Conservation (phyloP, 768 basidiomycete species). For the Suillus hirtellus region DNA sequence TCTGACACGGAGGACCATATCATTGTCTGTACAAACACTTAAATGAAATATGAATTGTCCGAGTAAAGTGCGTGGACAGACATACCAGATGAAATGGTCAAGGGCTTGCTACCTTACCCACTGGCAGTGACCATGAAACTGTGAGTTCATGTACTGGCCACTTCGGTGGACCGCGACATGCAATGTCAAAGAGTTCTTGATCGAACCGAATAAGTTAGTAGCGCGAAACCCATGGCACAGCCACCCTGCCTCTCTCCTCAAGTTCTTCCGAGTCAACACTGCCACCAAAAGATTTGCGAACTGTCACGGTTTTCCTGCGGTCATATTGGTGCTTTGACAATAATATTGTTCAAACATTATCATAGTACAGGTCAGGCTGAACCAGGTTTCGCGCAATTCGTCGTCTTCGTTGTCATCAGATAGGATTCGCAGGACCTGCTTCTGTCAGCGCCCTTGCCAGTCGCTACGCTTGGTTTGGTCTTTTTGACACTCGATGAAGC, state of each 20-base stretch:
- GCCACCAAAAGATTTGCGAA: neutral
- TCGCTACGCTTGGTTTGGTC: neutral
- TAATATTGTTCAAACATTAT: neutral
- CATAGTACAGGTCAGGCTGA: neutral
- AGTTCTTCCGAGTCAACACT: neutral
- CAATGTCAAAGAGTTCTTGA: too few species aligned
- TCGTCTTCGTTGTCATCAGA: neutral
- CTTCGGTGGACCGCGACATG: neutral
- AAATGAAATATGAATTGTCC: neutral
- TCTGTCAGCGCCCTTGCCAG: neutral
- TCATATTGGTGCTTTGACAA: neutral
- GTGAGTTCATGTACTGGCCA: neutral
- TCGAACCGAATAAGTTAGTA: neutral
- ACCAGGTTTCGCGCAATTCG: neutral
- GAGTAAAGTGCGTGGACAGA: neutral
- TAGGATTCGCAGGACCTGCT: neutral
- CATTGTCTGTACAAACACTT: neutral
- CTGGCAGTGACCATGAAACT: neutral
- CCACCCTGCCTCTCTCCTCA: neutral
- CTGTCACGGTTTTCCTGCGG: neutral
- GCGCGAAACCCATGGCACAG: neutral
- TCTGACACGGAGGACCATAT: neutral
- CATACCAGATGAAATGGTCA: neutral
- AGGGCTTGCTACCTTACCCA: neutral
- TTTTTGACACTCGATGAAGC: constrained; percentile 2